phyloP scores from a whole-genome alignment of 345 rosid species.

The Acer yangbiense region DNA sequence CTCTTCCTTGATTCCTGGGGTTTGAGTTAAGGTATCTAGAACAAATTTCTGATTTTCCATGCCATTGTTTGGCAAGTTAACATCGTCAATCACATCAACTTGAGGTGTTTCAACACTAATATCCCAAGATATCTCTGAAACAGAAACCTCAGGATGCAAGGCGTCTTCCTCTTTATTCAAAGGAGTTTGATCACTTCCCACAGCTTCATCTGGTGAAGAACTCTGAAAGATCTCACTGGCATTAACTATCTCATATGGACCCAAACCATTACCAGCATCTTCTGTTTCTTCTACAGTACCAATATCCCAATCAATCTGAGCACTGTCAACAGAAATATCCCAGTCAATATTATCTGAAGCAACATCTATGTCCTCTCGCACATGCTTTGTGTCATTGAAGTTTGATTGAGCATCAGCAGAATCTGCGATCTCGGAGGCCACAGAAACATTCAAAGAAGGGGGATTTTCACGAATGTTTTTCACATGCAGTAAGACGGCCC shows the following conservation, averaged over 20 bases:
- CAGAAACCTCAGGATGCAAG: slow-evolving; percentile 41
- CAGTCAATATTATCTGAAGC: slow-evolving; percentile 72
- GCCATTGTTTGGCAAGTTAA: slow-evolving; percentile 34
- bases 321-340: slow-evolving; percentile 82
- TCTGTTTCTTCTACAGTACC: slow-evolving; percentile 79
- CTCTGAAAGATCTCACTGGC: slow-evolving; percentile 67
- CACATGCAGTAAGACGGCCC: slow-evolving; percentile 57
- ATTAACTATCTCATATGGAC: slow-evolving; percentile 84
- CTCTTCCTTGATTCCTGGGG: slow-evolving; percentile 44
- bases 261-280: slow-evolving; percentile 76
- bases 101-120: slow-evolving; percentile 88
- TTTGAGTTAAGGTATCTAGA: slow-evolving; percentile 39
- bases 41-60: slow-evolving; percentile 38
- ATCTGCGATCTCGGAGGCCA: slow-evolving; percentile 48
- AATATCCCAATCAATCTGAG: slow-evolving; percentile 95
- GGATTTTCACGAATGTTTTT: slow-evolving; percentile 74
- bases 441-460: slow-evolving; percentile 71
- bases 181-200: slow-evolving; percentile 36
- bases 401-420: slow-evolving; percentile 40
- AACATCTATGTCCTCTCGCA: slow-evolving; percentile 46
- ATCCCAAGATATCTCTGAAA: slow-evolving; percentile 86
- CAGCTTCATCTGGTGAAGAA: slow-evolving; percentile 44
- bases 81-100: slow-evolving; percentile 63
- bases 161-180: slow-evolving; percentile 37
- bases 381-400: slow-evolving; percentile 38